Evolutionary conservation across 2,329 filamentous ascomycete genomes (phyloP), one percentile per base, ranked within the genome.

Genomic region (Stylonectria norvegica): DNA sequence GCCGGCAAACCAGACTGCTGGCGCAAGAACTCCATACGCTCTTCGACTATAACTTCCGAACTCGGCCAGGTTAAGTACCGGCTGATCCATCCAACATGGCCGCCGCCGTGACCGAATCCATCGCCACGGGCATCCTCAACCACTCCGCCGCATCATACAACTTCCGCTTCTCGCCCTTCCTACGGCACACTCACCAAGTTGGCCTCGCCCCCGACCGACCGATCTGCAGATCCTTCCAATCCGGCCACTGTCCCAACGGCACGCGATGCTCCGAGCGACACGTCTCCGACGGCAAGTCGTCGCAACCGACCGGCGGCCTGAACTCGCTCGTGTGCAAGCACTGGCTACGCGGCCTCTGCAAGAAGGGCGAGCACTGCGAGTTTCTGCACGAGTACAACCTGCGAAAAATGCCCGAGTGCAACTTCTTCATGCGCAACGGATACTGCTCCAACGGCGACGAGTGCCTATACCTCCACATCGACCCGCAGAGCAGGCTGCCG

Each of bases 381-480:
- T 98, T 97, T 59, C 75, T 97, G 34, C 93, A 98, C 75, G 93
- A 97, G 69, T 98, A 96, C 73, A 97, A 98, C 69, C 78, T 98
- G 54, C 83, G 93, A 49, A 90, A 93, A 66, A 97, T 97, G 89
- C 90, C 93, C 48, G 93, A 97, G 70, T 98, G 93, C 70, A 95
- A 95, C 60, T 95, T 95, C 67, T 97, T 91, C 68, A 83, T 89
- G 42, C 80, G 89, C 46, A 95, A 93, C 61, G 89, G 89, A 40
- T 96, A 94, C 64, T 98, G 93, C 69, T 88, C 86, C 49, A 95
- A 96, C 68, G 93, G 91, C 52, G 91, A 97, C 65, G 93, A 98
- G 68, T 98, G 93, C 60, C 73, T 95, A 5, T 95, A 95, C 64
- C 81, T 95, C 33, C 89, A 95, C 67, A 86, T 94, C 56, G 88